These are phyloP conservation scores for Salinomyces thailandicus DNA, from an alignment of 2,329 filamentous ascomycete genomes.

Conservation along the genomic window DNA sequence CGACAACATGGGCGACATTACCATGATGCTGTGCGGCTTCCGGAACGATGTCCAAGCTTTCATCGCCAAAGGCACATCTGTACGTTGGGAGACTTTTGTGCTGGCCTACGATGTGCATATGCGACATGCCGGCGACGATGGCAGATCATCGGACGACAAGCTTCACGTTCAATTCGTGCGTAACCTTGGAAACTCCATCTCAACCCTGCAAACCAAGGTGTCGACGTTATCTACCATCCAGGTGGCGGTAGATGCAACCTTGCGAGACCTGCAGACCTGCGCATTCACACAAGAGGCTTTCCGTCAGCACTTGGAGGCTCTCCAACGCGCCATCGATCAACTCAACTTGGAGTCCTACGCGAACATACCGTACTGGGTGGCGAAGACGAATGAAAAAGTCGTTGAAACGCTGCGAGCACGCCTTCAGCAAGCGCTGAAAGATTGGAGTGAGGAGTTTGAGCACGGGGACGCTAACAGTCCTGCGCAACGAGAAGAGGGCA, in stretches of 20 bases:
- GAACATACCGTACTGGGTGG: constrained; percentile 85
- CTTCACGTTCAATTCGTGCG: constrained; percentile 87
- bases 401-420: constrained; percentile 70
- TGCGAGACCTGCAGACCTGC: constrained; percentile 75
- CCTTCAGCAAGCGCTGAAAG: constrained; percentile 68
- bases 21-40: constrained; percentile 80
- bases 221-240: constrained; percentile 68
- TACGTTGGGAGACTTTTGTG: constrained; percentile 96
- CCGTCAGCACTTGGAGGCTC: constrained; percentile 65
- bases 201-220: constrained; percentile 80
- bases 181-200: constrained; percentile 80
- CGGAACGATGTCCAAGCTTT: constrained; percentile 79
- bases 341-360: constrained; percentile 93
- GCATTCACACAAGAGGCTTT: constrained; percentile 73
- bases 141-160: constrained; percentile 19
- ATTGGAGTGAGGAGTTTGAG: constrained; percentile 84
- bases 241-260: constrained; percentile 66
- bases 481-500: constrained; percentile 33
- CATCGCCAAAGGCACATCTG: constrained; percentile 73
- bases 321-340: constrained; percentile 90
- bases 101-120: constrained; percentile 90
- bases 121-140: constrained; percentile 43
- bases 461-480: constrained; percentile 23
- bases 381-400: constrained; percentile 74
- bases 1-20: constrained; percentile 72